A percentile compares a stretch with the other conserved stretches of the same genome.
These are phyloP conservation scores for Westerdykella sp. DNA, from an alignment of 2,329 filamentous ascomycete genomes.

Conservation along the genomic window DNA sequence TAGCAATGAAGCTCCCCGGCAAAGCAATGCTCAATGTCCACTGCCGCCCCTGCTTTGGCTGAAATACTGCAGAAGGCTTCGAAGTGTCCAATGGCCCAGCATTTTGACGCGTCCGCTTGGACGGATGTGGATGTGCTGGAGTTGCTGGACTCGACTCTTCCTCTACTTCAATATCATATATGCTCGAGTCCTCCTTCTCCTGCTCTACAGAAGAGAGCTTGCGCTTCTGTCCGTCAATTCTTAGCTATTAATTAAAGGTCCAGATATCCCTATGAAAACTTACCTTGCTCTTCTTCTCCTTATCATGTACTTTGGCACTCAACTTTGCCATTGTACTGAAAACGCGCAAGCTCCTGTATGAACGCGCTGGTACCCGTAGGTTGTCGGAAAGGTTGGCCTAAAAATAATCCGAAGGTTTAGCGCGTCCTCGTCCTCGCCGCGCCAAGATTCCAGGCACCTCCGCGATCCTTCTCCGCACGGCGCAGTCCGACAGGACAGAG, in stretches of 20 bases:
- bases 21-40: constrained; percentile 75
- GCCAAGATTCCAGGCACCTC: background rate
- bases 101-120: background rate
- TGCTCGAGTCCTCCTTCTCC: constrained; percentile 1
- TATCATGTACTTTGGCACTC: background rate
- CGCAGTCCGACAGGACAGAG: too few relatives aligned
- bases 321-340: background rate
- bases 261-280: background rate
- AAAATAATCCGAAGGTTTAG: too few relatives aligned
- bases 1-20: constrained; percentile 69
- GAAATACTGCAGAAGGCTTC: constrained; percentile 64
- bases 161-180: background rate
- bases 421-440: too few relatives aligned
- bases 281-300: constrained; percentile 9
- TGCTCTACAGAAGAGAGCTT: constrained; percentile 17
- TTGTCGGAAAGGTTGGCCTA: too few relatives aligned
- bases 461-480: background rate
- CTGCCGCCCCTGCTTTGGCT: constrained; percentile 56
- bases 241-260: background rate
- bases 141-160: background rate
- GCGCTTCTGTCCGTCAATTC: constrained; percentile 14
- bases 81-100: constrained; percentile 48
- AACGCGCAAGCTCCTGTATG: background rate
- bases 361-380: too few relatives aligned
- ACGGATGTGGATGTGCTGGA: background rate